phyloP scores from a whole-genome alignment of 129 eudicot genomes.

The Flaveria linearis region DNA sequence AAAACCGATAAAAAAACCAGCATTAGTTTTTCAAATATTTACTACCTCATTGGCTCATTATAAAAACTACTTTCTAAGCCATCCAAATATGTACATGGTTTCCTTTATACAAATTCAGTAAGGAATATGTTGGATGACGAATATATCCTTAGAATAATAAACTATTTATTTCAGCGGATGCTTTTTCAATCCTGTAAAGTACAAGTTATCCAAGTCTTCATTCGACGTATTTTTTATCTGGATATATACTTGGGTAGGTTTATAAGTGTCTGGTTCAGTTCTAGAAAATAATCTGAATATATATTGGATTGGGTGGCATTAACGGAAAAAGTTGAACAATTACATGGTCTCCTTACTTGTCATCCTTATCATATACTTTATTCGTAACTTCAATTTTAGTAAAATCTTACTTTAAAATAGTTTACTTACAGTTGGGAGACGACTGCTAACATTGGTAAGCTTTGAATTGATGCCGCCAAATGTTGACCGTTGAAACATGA shows the following conservation, averaged over 20 bases:
- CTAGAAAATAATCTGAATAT: background rate
- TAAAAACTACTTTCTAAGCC: background rate
- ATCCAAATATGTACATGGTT: background rate
- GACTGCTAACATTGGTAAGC: slow-evolving; percentile 95
- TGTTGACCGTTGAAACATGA: slow-evolving; percentile 90
- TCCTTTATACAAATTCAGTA: background rate
- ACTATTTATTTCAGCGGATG: background rate
- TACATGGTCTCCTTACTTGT: background rate
- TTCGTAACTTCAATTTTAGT: background rate
- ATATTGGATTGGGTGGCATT: background rate
- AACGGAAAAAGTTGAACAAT: background rate
- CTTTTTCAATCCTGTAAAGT: background rate
- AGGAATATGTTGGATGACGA: background rate
- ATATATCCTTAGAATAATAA: background rate
- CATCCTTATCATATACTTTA: background rate
- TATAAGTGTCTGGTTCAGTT: background rate
- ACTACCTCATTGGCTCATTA: background rate
- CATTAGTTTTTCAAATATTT: background rate
- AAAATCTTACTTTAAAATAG: background rate
- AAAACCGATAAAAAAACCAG: slow-evolving; percentile 3
- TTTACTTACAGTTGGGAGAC: slow-evolving; percentile 88
- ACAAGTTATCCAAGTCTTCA: no score
- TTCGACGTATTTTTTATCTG: background rate
- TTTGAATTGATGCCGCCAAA: slow-evolving; percentile 94
- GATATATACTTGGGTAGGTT: no score